A percentile compares a stretch with the other conserved stretches of the same genome.
Evolutionary conservation across 176 grass and related monocot genomes (phyloP).

Genomic region (bread wheat (Triticum aestivum)): IWGSC_CS_RefSeq_v2.1 NC_057814.1:13425497-13425996

Average conservation of each 20-base stretch:
- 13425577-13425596: conserved; percentile 21
- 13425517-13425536: not conserved
- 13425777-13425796: conserved; percentile 70
- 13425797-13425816: conserved; percentile 25
- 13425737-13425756: conserved; percentile 57
- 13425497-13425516: not conserved
- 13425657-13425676: not conserved
- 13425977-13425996: conserved; percentile 15
- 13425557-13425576: not conserved
- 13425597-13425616: conserved; percentile 17
- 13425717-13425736: conserved; percentile 24
- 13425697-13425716: not conserved
- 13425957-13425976: conserved; percentile 10
- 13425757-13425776: conserved; percentile 61
- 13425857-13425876: not conserved
- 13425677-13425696: not conserved
- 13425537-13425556: not conserved
- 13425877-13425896: conserved; percentile 25
- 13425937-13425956: conserved; percentile 26
- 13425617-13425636: conserved; percentile 19
- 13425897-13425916: conserved; percentile 47
- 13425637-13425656: conserved; percentile 1
- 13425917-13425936: conserved; percentile 22
- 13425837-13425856: not conserved
- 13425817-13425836: not conserved